Base-by-base conservation (phyloP, 2,329 filamentous ascomycete genomes). In the Claviceps humidiphila region DNA sequence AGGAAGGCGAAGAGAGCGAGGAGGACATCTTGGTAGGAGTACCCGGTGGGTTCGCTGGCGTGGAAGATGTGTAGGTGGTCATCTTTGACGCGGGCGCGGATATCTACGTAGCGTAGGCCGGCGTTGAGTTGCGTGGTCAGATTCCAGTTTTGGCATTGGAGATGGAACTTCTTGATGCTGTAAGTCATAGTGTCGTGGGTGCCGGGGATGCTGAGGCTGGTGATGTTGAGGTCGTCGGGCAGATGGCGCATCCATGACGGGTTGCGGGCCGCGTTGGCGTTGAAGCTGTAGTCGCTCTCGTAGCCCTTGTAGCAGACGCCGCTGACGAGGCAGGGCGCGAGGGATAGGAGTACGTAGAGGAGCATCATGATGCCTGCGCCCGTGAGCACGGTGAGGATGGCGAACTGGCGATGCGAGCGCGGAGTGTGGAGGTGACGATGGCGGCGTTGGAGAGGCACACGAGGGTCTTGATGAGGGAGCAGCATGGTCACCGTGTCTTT, bases 151-250 rank as follows among this genome's bases (percentile, higher is more conserved):
- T 78, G 75, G 59, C 73, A 76, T 59, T 74, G 68, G 49, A 71
- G 67, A 8, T 54, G 52, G 53, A 66, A 63, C 44, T 60, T 57
- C 30, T 54, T 57, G 52, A 74, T 63, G 45, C 63, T 59, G 56
- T 71, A 73, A 17, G 75, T 76, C 70, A 77, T 71, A 24, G 74
- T 76, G 60, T 77, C 74, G 63, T 77, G 74, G 1, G 74, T 76
- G 34, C 75, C 75, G 0, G 74, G 75, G 53, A 77, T 69, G 46
- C 73, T 74, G 43, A 77, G 65, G 49, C 62, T 67, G 37, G 71
- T 66, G 38, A 77, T 61, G 46, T 62, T 64, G 39, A 66, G 62
- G 26, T 61, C 55, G 60, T 75, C 70, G 30, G 71, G 70, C 11
- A 76, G 59, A 6, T 49, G 49, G 20, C 62, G 61, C 74, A 75